Evolutionary conservation across 2,329 filamentous ascomycete species (phyloP).

Genomic region (Fusarium dimerum): DNA sequence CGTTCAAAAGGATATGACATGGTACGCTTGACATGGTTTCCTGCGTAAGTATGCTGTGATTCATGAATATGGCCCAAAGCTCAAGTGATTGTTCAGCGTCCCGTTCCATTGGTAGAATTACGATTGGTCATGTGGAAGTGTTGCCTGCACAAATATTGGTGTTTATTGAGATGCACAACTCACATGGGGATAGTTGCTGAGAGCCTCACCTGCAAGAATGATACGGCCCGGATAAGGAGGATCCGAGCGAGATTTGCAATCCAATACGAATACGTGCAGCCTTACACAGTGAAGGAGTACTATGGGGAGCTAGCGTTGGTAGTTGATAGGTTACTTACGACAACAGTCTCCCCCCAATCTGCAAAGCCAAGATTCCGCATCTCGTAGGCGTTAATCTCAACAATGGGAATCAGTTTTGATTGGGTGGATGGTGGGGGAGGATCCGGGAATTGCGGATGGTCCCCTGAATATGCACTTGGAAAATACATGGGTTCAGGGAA

Average conservation of each 20-base stretch:
- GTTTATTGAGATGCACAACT: too few species aligned
- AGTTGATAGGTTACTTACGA: too few species aligned
- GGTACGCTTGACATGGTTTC: too few species aligned
- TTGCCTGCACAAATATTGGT: too few species aligned
- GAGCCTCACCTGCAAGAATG: not conserved
- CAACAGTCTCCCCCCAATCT: not conserved
- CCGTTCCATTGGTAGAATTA: too few species aligned
- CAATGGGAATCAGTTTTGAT: not conserved
- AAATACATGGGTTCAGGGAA: not conserved
- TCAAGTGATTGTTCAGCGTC: too few species aligned
- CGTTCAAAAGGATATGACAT: too few species aligned
- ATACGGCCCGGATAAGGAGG: not conserved
- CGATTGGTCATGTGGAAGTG: too few species aligned
- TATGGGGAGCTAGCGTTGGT: not conserved
- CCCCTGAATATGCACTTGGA: not conserved
- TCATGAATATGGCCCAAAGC: too few species aligned
- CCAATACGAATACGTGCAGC: not conserved
- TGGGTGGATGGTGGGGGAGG: not conserved
- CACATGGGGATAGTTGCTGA: too few species aligned
- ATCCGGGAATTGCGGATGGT: not conserved
- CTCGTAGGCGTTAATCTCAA: not conserved
- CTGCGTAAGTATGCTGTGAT: too few species aligned
- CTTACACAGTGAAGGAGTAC: not conserved
- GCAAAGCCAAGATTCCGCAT: not conserved
- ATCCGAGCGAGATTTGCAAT: not conserved